These are phyloP conservation scores for Lachnellula subtilissima DNA, from an alignment of 2,329 filamentous ascomycete genomes.

Conservation along the genomic window DNA sequence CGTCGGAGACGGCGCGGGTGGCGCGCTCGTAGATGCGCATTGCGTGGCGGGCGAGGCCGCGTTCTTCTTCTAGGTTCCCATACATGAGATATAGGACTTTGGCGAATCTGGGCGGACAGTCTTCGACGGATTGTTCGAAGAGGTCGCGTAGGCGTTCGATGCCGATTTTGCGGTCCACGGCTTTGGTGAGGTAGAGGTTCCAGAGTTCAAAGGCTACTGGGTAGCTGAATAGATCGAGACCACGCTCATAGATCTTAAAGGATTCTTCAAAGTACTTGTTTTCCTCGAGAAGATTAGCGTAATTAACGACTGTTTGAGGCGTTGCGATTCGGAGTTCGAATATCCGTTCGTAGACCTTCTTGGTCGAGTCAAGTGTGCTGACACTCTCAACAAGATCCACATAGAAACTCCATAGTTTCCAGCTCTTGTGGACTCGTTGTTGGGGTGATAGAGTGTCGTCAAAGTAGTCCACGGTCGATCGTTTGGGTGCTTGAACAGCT, in stretches of 20 bases:
- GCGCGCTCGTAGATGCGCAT: constrained; percentile 99
- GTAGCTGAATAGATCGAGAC: constrained; percentile 96
- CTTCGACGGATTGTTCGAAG: constrained; percentile 95
- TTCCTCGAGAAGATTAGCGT: constrained; percentile 91
- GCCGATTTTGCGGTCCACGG: constrained; percentile 90
- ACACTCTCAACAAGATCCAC: constrained; percentile 97
- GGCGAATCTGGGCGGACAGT: constrained; percentile 90
- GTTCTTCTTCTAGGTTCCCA: constrained; percentile 91
- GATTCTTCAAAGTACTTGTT: constrained; percentile 94
- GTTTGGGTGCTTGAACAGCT: constrained; percentile 91
- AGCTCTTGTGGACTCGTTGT: constrained; percentile 96
- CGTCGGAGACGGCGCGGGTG: constrained; percentile 88
- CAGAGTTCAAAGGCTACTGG: constrained; percentile 97
- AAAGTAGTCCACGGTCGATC: constrained; percentile 98
- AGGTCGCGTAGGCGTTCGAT: constrained; percentile 92
- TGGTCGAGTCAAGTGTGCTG: constrained; percentile 83
- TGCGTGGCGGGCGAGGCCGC: constrained; percentile 87
- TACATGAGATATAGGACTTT: constrained; percentile 98
- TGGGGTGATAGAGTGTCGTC: constrained; percentile 91
- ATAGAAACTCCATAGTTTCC: constrained; percentile 99
- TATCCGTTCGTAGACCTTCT: constrained; percentile 91
- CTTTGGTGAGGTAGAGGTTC: constrained; percentile 97
- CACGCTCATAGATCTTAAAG: constrained; percentile 96
- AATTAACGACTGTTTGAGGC: constrained; percentile 97
- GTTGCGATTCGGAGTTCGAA: constrained; percentile 98